Evolutionary conservation across 257 asterid species (phyloP).

Genomic region (Przewalskia tangutica): DNA sequence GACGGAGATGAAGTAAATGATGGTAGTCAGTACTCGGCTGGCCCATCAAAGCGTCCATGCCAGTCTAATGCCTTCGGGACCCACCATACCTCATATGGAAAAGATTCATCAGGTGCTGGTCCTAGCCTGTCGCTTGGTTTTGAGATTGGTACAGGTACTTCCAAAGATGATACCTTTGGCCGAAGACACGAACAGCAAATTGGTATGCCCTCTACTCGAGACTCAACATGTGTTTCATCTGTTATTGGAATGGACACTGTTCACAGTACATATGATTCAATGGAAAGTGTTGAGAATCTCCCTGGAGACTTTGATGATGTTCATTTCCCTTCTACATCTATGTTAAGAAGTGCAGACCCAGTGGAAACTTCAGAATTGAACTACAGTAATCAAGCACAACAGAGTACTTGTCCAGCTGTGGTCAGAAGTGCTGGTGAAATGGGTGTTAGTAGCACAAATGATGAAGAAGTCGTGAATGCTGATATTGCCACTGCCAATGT

Average conservation of each 20-base stretch:
- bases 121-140: conserved; percentile 75
- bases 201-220: conserved; percentile 59
- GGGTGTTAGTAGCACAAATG: conserved; percentile 95
- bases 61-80: conserved; percentile 39
- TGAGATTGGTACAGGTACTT: conserved; percentile 47
- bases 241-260: conserved; percentile 98
- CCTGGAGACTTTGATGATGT: conserved; percentile 77
- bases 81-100: conserved; percentile 33
- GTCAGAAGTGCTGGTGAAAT: conserved; percentile 73
- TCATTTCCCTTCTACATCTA: conserved; percentile 65
- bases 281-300: conserved; percentile 94
- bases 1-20: conserved; percentile 96
- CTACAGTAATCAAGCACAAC: conserved; percentile 92
- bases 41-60: conserved; percentile 84
- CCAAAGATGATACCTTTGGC: conserved; percentile 39
- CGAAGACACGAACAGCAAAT: conserved; percentile 46
- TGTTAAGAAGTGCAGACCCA: conserved; percentile 47
- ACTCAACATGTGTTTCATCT: conserved; percentile 72
- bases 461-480: conserved; percentile 84
- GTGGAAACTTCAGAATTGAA: conserved; percentile 82
- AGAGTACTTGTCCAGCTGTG: conserved; percentile 77
- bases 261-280: conserved; percentile 68
- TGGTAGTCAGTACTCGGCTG: conserved; percentile 68
- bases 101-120: conserved; percentile 73
- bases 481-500: conserved; percentile 81